Evolutionary conservation across 1,284 basidiomycete species (phyloP).

Genomic region (Melampsora abietis-canadensis): DNA sequence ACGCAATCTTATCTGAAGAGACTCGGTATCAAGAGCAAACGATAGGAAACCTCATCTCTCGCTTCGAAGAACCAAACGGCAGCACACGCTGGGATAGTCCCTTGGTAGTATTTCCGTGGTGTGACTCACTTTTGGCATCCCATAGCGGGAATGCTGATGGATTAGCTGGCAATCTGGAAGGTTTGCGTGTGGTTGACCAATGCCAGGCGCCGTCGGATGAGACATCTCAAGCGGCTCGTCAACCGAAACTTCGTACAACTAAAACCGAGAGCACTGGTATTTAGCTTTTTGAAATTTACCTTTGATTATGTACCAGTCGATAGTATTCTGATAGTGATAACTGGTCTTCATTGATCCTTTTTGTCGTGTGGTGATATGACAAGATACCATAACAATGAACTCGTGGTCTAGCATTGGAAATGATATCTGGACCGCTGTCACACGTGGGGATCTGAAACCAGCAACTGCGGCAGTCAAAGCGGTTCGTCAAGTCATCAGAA

Average conservation of each 20-base stretch:
- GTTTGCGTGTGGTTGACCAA: slow-evolving; percentile 28
- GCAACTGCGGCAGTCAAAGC: slow-evolving; percentile 34
- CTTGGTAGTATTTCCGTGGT: slow-evolving; percentile 39
- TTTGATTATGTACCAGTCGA: not conserved
- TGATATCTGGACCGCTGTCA: slow-evolving; percentile 32
- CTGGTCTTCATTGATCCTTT: not conserved
- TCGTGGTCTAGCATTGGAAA: slow-evolving; percentile 36
- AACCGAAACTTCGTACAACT: not conserved
- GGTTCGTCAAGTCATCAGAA: slow-evolving; percentile 7
- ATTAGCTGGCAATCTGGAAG: slow-evolving; percentile 19
- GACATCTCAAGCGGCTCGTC: not conserved
- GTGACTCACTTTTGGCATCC: slow-evolving; percentile 14
- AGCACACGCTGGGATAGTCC: slow-evolving; percentile 35
- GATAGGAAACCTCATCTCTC: slow-evolving; percentile 19
- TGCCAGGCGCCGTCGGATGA: slow-evolving; percentile 9
- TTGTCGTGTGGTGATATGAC: not conserved
- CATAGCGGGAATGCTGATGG: not conserved
- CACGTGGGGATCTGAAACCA: slow-evolving; percentile 33
- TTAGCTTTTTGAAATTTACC: not conserved
- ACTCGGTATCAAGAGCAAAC: slow-evolving; percentile 32
- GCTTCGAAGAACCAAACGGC: slow-evolving; percentile 36
- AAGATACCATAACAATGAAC: not conserved
- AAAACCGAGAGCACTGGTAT: slow-evolving; percentile 7
- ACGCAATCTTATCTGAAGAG: slow-evolving; percentile 12
- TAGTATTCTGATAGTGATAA: not conserved